Percentiles rank a stretch among this genome's conserved stretches.
phyloP scores from a whole-genome alignment of 768 basidiomycete genomes.

The Xanthoconium purpureum region DNA sequence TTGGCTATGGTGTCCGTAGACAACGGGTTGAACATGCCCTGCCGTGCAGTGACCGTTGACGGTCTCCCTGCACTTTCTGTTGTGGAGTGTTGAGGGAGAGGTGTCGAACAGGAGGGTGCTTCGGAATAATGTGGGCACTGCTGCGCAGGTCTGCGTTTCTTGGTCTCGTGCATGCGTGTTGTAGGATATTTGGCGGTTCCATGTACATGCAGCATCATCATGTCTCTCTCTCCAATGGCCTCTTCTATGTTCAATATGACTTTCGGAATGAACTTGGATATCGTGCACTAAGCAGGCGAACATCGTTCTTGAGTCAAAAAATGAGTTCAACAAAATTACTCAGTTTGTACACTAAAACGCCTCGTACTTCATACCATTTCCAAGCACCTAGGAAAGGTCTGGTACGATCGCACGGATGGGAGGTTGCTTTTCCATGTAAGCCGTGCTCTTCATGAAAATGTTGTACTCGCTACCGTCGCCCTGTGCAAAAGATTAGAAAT shows the following conservation, averaged over 20 bases:
- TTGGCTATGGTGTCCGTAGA: background rate
- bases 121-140: background rate
- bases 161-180: background rate
- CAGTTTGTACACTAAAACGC: too few relatives aligned
- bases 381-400: background rate
- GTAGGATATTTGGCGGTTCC: background rate
- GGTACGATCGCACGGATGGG: background rate
- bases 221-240: background rate
- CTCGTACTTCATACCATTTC: background rate
- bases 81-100: background rate
- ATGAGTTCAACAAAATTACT: too few relatives aligned
- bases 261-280: too few relatives aligned
- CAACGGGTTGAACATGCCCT: background rate
- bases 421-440: constrained; percentile 23
- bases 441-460: constrained; percentile 8
- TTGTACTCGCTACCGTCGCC: constrained; percentile 26
- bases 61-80: background rate
- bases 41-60: background rate
- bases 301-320: too few relatives aligned
- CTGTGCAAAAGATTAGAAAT: constrained; percentile 15
- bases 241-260: background rate
- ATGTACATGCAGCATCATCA: background rate
- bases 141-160: background rate
- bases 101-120: background rate
- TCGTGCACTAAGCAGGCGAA: too few relatives aligned